Base-by-base conservation (phyloP, 441 rosid species). In the Cnidoscolus chayamansa region DNA sequence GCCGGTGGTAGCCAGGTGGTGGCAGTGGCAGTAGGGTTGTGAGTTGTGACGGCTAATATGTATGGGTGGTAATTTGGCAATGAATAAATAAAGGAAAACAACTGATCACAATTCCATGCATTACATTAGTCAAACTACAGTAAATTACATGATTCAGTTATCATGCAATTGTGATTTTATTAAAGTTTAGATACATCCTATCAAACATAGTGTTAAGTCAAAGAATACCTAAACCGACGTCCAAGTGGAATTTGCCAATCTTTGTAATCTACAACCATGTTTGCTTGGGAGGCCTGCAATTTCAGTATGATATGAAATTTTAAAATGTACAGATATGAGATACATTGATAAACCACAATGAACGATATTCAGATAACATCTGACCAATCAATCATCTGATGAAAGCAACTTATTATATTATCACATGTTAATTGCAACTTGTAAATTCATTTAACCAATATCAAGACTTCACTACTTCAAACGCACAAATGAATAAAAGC, bases 231-330 rank as follows among this genome's bases (percentile, higher is more conserved):
- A 76, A 93, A 93, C 40, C 97, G 83, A 48, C 97, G 89, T 32
- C 94, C 88, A 32, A 93, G 98, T 80, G 98, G 89, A 77, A 91
- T 87, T 78, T 93, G 97, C 98, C 96, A 89, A 77, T 93, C 98
- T 81, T 91, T 93, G 82, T 84, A 93, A 67, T 93, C 92, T 67
- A 91, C 87, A 59, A 89, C 92, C 83, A 74, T 43, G 77, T 90
- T 84, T 71, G 78, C 74, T 72, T 89, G 78, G 51, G 97, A 85
- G 50, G 87, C 96, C 98, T 93, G 70, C 70, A 54, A 72, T 49
- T 45, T 78, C 35, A 50, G 45, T 53, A 62, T 62, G 62, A 54
- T 9, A 63, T n/a, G 40, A 12, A 64, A 13, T 31, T 35, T 9
- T 25, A 25, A 6, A 1, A 53, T 11, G 12, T 15, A 72, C 2